Conservation (phyloP, 495 filamentous ascomycete species). For the Talaromyces thailandensis region DNA sequence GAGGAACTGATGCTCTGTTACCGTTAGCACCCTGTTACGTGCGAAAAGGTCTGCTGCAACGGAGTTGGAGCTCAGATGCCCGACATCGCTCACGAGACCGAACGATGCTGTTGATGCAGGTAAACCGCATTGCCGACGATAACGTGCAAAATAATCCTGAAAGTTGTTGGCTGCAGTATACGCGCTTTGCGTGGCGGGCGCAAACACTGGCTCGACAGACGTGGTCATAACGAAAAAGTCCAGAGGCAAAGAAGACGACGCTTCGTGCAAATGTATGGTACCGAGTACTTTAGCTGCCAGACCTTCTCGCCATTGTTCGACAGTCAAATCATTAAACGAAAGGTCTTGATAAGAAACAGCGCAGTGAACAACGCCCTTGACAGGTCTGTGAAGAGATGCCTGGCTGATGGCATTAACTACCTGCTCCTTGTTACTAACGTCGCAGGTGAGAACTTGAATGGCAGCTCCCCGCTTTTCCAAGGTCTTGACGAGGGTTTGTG, state of each 20-base stretch:
- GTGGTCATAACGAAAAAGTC: conserved; percentile 2
- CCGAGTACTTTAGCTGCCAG: background rate
- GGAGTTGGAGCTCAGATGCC: background rate
- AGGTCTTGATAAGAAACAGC: conserved; percentile 13
- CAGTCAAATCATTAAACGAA: conserved; percentile 15
- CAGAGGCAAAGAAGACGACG: conserved; percentile 1
- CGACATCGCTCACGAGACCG: background rate
- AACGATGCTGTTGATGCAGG: background rate
- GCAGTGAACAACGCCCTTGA: conserved; percentile 16
- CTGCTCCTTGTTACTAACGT: background rate
- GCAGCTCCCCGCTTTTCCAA: background rate
- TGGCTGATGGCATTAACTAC: background rate
- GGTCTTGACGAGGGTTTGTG: background rate
- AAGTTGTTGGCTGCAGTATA: background rate
- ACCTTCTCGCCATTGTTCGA: background rate
- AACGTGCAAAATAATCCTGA: background rate
- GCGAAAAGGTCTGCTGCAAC: background rate
- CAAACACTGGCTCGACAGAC: background rate
- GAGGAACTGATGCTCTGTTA: background rate
- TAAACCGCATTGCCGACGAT: background rate
- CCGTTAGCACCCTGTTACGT: background rate
- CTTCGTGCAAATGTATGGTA: conserved; percentile 3
- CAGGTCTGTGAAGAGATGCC: background rate
- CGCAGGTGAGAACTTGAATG: background rate
- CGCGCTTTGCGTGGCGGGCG: background rate